These are phyloP conservation scores for Aureobasidium musti DNA, from an alignment of 2,329 filamentous ascomycete species.

Conservation along the genomic window DNA sequence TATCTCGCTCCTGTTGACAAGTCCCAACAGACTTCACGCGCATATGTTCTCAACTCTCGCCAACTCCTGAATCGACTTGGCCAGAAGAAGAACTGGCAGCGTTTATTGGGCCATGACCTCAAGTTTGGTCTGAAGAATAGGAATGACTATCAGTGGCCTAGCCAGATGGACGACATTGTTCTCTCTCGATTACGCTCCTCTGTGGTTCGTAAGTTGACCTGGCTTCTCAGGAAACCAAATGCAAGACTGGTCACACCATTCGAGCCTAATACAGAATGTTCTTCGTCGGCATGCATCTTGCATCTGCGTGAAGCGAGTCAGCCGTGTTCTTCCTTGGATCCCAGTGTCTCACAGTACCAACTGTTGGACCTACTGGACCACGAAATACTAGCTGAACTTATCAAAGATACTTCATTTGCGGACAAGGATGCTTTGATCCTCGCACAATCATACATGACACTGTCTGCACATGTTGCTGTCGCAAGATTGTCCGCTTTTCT, in stretches of 20 bases:
- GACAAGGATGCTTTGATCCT: slow-evolving; percentile 2
- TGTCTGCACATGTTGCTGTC: slow-evolving; percentile 20
- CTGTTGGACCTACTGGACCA: not conserved
- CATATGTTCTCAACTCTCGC: slow-evolving; percentile 34
- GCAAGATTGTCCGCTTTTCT: slow-evolving; percentile 2
- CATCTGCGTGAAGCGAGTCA: not conserved
- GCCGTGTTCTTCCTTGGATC: not conserved
- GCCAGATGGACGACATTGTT: slow-evolving; percentile 59
- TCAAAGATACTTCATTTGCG: slow-evolving; percentile 9
- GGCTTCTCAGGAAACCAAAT: slow-evolving; percentile 32
- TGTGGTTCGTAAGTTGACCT: slow-evolving; percentile 52
- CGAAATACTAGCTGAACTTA: not conserved
- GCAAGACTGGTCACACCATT: not conserved
- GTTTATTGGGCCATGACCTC: slow-evolving; percentile 29
- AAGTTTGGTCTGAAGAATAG: slow-evolving; percentile 27
- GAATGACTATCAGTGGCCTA: slow-evolving; percentile 38
- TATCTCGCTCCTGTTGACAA: slow-evolving; percentile 32
- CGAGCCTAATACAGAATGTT: not conserved
- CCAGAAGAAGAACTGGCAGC: slow-evolving; percentile 29
- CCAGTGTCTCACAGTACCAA: not conserved
- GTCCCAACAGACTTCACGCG: slow-evolving; percentile 14
- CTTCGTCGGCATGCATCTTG: slow-evolving; percentile 4
- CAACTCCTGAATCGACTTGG: slow-evolving; percentile 46
- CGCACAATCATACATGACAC: slow-evolving; percentile 21
- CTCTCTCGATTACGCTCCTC: slow-evolving; percentile 54